Evolutionary conservation across 352 stramenopile species (phyloP), one percentile per base, ranked within the genome.

Genomic region (Phytophthora niederhauseri): DNA sequence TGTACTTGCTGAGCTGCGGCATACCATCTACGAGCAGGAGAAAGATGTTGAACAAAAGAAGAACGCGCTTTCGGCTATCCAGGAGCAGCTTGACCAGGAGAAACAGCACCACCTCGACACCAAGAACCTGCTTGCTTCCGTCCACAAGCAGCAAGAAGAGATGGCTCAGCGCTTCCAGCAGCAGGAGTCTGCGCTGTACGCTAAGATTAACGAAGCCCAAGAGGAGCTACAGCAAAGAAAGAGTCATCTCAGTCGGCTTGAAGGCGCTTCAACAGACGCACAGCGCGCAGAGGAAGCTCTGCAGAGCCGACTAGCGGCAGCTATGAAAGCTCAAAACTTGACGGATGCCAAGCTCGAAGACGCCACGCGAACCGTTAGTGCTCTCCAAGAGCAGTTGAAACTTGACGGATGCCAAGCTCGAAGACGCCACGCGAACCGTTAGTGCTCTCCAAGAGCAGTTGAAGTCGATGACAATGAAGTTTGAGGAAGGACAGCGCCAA

Each of bases 1-100:
- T 12, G 85, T 95, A 9, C 72, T 95, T 12, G 83, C 83, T 0
- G 85, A 93, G 76, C 66, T 95, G 11, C 77, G 87, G 0, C 85
- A 95, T 43, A 94, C 85, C 3, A 90, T 92, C 28, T 92, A 90
- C 45, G 59, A 87, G 48, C 87, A 93, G 66, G 84, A 92, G 41
- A 81, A 84, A 22, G 80, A 88, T 36, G 48, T 92, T 6, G 70
- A 65, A 3, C 68, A 82, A 14, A 78, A 75, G 31, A 68, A 31
- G 20, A 48, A 20, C 7, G 6, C 57, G 11, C 9, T 81, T n/a
- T 43, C 45, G 1, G 41, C 45, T 11, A 19, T 63, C 3, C 36
- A 75, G 45, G 22, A 61, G 11, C 62, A 85, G 26, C 56, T 85
- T 3, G 56, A 78, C 6, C 34, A 72, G 9, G 63, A 81, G 28